Base-by-base conservation (phyloP, 2,329 filamentous ascomycete species). In the Penicillium concentricum region DNA sequence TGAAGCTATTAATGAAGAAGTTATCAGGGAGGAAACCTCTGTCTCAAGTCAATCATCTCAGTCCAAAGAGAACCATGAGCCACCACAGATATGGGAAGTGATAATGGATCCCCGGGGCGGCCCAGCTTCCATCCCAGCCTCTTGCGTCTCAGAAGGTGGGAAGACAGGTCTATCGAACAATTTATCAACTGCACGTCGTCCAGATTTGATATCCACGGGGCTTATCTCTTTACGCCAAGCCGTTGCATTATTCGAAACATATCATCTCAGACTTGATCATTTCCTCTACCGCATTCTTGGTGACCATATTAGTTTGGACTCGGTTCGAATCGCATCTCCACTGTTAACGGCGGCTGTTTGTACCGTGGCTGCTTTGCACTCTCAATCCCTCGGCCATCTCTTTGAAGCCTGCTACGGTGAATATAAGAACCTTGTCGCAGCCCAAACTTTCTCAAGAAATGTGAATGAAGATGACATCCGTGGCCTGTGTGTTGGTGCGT, bases 401-500 rank as follows among this genome's bases (percentile, higher is more conserved):
- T 73, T 70, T 47, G 60, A 67, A 3, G 49, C 53, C 3, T 80
- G 78, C 60, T 76, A 70, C 55, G 70, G 69, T 42, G 79, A 80
- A 60, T 79, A 78, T 56, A 74, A 75, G 30, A 65, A 69, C 1
- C 66, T 80, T 3, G 75, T 80, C 38, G 69, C 77, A 7, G 67
- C 72, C n/a, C 72, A 74, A 9, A 75, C 79, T 67, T 80, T 80
- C 41, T 76, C 76, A 49, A 69, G 73, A n/a, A 72, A 74, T 20
- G 69, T 76, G 26, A 74, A 76, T 56, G 69, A 74, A 39, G 78
- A 81, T 51, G 75, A 77, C 52, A 69, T 81, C 28, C 71, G 78
- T 30, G 79, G 76, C 0, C 67, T 82, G 26, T 81, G 79, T 50
- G 76, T 81, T 28, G 79, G 74, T 16, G 75, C 78, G 13, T 81